Percentiles rank a stretch among this genome's conserved stretches.
phyloP scores from a whole-genome alignment of 495 filamentous ascomycete genomes.

The Annulohypoxylon moriforme region DNA sequence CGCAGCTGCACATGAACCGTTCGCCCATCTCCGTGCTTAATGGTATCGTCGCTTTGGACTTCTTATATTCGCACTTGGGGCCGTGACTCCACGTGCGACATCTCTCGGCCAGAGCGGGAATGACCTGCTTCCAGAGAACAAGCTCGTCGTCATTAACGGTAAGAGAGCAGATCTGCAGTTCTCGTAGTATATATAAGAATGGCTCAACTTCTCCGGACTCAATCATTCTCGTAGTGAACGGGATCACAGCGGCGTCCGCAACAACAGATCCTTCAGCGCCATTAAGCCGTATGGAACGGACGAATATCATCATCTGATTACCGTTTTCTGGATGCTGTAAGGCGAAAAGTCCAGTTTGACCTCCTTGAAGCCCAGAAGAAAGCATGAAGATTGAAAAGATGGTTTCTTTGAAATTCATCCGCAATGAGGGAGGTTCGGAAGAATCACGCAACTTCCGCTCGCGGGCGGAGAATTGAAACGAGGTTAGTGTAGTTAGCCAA shows the following conservation, averaged over 20 bases:
- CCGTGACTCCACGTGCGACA: constrained; percentile 65
- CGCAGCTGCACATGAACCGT: constrained; percentile 52
- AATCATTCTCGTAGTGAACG: constrained; percentile 48
- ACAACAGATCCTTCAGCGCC: constrained; percentile 55
- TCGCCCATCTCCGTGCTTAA: constrained; percentile 43
- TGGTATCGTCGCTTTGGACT: constrained; percentile 39
- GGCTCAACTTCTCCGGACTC: constrained; percentile 39
- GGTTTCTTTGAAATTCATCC: constrained; percentile 62
- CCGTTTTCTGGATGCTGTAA: constrained; percentile 46
- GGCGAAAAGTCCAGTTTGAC: constrained; percentile 51
- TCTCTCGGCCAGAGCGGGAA: constrained; percentile 64
- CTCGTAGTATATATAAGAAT: constrained; percentile 47
- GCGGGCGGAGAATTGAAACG: constrained; percentile 53
- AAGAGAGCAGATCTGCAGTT: constrained; percentile 46
- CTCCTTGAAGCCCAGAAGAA: constrained; percentile 55
- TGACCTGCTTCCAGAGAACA: constrained; percentile 60
- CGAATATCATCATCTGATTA: constrained; percentile 56
- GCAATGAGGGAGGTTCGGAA: constrained; percentile 22
- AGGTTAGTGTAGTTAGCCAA: constrained; percentile 53
- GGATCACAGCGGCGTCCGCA: constrained; percentile 61
- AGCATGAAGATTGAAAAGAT: constrained; percentile 59
- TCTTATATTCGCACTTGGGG: constrained; percentile 62
- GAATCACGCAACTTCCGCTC: constrained; percentile 53
- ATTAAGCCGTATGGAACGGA: constrained; percentile 56
- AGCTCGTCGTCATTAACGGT: constrained; percentile 57